phyloP scores from a whole-genome alignment of 2,329 filamentous ascomycete genomes.

The Penicillium sp. region DNA sequence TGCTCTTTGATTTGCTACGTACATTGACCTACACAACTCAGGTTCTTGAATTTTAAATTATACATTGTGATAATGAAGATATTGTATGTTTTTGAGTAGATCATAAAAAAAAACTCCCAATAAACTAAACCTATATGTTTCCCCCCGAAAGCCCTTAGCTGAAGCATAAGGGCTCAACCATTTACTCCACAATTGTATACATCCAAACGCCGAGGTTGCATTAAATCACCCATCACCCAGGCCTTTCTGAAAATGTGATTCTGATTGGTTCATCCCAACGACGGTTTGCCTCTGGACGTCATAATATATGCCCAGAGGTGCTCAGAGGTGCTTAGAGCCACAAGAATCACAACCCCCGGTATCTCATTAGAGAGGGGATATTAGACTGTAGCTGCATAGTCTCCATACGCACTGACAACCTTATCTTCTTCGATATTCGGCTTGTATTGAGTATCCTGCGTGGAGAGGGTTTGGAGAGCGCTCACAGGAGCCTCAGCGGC shows the following conservation, averaged over 20 bases:
- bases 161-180: neutral
- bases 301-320: neutral
- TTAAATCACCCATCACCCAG: neutral
- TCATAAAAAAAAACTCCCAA: neutral
- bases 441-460: slow-evolving; percentile 59
- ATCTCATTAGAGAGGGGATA: neutral
- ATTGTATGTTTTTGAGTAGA: neutral
- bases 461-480: slow-evolving; percentile 65
- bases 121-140: neutral
- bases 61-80: neutral
- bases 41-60: neutral
- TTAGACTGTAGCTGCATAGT: slow-evolving; percentile 13
- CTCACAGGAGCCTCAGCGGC: slow-evolving; percentile 69
- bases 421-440: slow-evolving; percentile 75
- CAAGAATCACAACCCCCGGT: neutral
- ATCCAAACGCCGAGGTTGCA: slow-evolving; percentile 1
- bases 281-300: neutral
- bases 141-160: neutral
- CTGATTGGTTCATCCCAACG: neutral
- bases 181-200: slow-evolving; percentile 4
- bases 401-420: slow-evolving; percentile 53
- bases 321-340: slow-evolving; percentile 1
- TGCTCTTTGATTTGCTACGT: neutral
- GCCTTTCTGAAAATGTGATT: neutral
- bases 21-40: neutral